Evolutionary conservation across 208 protist genomes (phyloP), one percentile per base, ranked within the genome.

Genomic region (Kentomonas sorsogonicus): DNA sequence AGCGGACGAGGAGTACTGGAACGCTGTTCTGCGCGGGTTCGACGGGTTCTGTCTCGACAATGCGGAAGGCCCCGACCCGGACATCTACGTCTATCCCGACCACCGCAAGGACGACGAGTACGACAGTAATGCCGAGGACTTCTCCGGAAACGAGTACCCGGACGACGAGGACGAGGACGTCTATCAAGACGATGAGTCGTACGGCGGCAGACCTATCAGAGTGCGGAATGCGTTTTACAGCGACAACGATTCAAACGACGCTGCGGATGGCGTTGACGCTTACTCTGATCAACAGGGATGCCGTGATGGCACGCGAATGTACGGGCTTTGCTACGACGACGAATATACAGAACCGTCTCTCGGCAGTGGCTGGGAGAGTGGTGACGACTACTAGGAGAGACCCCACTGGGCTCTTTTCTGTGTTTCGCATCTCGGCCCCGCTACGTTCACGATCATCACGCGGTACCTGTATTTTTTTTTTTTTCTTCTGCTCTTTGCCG

Each of bases 101-200:
- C 87, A 94, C 65, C 74, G 87, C 48, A 86, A 86, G 34, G 88
- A 90, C 47, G 88, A 94, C 53, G 88, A 94, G 56, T 92, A 92
- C 60, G 88, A 94, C 66, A 94, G 88, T 65, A 94, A 94, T 45
- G 88, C 88, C 1, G 88, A 90, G 57, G 88, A 94, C 55, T 84
- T 80, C 53, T 85, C 76, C 10, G 77, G 67, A 18, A 94, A 94
- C 60, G 88, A 94, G 54, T 94, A 94, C 60, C 88, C 88, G 0
- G 79, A 92, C 25, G 74, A 88, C 22, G 55, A 58, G 15, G 67
- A 69, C 40, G 67, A 63, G 0, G 78, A 72, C 15, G 60, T 20
- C 26, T 60, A 22, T 22, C 52, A 62, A 33, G 40, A 34, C 18
- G 53, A 30, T 22, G 53, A 39, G 4, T 29, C 16, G 15, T 18